Evolutionary conservation across 2,329 filamentous ascomycete genomes (phyloP), one percentile per base, ranked within the genome.

Genomic region (Apiospora aurea): DNA sequence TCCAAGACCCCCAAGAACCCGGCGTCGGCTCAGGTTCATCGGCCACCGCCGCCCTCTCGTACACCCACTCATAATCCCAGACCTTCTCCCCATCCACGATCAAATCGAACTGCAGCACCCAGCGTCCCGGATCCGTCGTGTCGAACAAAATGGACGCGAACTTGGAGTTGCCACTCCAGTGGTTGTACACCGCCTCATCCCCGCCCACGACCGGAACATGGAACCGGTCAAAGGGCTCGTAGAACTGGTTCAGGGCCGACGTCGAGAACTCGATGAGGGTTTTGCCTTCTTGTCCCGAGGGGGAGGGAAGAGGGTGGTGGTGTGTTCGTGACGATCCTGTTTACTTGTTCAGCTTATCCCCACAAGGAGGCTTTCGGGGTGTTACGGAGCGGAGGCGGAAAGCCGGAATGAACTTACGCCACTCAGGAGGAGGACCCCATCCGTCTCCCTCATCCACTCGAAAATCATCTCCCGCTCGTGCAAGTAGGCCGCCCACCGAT

Each of bases 401-500:
- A 6, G 11, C 13, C 4, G 24, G 26, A 18, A n/a, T 44, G 38
- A 10, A 70, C 74, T 72, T 38, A 76, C 91, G 4, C 91, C 91
- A 69, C 88, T 91, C n/a, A 93, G 83, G 2, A 93, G 82, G 13
- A 91, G 83, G 26, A 93, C 85, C 14, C 91, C 89, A 21, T 90
- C 88, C 0, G 90, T 87, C 46, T 86, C 85, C 88, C 91, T 92
- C 82, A 92, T 92, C 2, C 88, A 87, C 75, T 92, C 88, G 26
- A 93, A 87, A 64, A 93, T 85, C 46, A 81, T 82, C 61, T 86
- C 85, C 4, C 91, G 88, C 80, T 93, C 91, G 73, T 85, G 81
- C 1, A 92, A 82, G 77, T 91, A 92, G 0, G 90, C 91, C 43
- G 88, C 89, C 91, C 91, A 93, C 8, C 91, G 92, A 75, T 93